Evolutionary conservation across 805 yeast genomes (phyloP), one percentile per base, ranked within the genome.

Genomic region (Myxozyma lipomycoides): DNA sequence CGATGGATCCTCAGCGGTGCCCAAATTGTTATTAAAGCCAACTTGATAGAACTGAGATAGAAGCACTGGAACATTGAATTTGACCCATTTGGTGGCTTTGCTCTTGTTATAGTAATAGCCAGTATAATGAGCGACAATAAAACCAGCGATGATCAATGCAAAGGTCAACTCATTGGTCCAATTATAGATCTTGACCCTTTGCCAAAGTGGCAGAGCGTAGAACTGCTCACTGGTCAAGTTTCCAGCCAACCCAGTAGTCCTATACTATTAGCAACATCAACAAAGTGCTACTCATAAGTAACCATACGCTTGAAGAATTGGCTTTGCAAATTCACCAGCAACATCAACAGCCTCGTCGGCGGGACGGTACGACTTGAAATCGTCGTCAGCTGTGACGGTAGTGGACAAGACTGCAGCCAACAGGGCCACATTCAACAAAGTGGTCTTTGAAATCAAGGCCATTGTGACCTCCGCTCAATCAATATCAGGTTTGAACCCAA

Each of bases 111-210:
- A 70, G 36, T 62, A 61, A 37, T 77, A 75, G 50, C 97, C 98
- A 49, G 74, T 45, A 56, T 69, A 70, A 73, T 76, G 86, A 34
- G 79, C 64, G 1, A 71, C 51, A 19, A 78, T 69, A 60, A 84
- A 80, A 1, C 67, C 67, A 0, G 70, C 58, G 43, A 85, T 75
- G 51, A 83, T 66, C 10, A 70, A 73, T 15, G 83, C 21, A 22
- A 87, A 79, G 52, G 76, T 61, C 25, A 73, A 35, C 72, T 91
- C 98, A 63, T 84, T 75, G 40, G 73, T 73, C 96, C 97, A 93
- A 68, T 86, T 81, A 67, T 84, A 82, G 25, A 70, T 59, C 51
- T 61, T 59, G 37, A 86, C 48, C 62, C 97, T 80, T 60, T 83
- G 75, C 43, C 70, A 40, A 45, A 88, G 22, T 1, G 84, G 70